Evolutionary conservation across 1,139 yeast genomes (phyloP).

Genomic region (Geotrichum histeridarum): DNA sequence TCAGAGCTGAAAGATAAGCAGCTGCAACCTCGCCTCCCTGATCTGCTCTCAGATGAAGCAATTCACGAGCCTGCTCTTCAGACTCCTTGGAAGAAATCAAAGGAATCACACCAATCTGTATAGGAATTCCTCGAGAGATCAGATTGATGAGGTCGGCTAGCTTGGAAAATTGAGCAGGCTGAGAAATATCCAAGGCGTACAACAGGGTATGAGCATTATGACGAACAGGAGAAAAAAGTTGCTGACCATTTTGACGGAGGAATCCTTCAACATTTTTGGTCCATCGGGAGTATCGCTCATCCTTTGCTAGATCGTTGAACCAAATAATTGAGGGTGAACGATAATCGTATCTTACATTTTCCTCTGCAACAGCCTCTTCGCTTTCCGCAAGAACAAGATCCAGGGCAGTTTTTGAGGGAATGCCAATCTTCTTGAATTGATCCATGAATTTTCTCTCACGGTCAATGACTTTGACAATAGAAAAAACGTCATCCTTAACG

Average conservation of each 20-base stretch:
- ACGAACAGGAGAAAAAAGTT: constrained; percentile 61
- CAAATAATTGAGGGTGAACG: constrained; percentile 52
- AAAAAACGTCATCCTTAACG: constrained; percentile 29
- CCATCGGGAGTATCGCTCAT: constrained; percentile 49
- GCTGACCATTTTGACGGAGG: constrained; percentile 39
- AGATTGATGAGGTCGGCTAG: constrained; percentile 26
- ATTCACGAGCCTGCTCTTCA: constrained; percentile 33
- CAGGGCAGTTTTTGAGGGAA: constrained; percentile 22
- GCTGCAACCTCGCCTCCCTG: constrained; percentile 27
- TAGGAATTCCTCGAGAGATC: constrained; percentile 53
- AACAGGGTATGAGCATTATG: constrained; percentile 76
- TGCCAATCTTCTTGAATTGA: constrained; percentile 24
- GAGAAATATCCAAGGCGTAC: constrained; percentile 61
- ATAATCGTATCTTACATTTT: constrained; percentile 41
- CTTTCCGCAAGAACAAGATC: constrained; percentile 11
- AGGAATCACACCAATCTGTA: constrained; percentile 79
- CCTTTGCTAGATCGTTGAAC: constrained; percentile 71
- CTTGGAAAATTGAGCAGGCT: constrained; percentile 23
- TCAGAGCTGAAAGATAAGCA: constrained; percentile 29
- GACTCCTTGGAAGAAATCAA: constrained; percentile 35
- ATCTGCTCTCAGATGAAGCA: constrained; percentile 38
- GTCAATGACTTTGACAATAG: constrained; percentile 33
- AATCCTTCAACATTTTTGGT: constrained; percentile 40
- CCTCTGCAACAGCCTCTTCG: constrained; percentile 18
- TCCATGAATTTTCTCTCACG: constrained; percentile 32